Conservation (phyloP, 495 filamentous ascomycete species). For the Penicillium simplicissimum region DNA sequence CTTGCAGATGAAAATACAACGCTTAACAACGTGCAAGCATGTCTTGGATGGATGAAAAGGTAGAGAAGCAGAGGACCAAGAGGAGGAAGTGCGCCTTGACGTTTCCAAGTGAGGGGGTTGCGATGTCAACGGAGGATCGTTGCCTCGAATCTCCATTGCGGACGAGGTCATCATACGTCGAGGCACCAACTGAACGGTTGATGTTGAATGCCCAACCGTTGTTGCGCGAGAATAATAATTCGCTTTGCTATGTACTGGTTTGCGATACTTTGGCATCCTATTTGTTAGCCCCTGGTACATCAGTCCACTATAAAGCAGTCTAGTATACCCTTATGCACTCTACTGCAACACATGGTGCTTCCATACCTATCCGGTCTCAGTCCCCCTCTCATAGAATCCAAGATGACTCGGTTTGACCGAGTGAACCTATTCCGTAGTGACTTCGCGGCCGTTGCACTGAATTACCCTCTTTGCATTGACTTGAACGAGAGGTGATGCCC, state of each 20-base stretch:
- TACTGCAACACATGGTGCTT: slow-evolving; percentile 4
- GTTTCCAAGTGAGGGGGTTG: slow-evolving; percentile 12
- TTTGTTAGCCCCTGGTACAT: too few relatives aligned
- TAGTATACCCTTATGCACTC: slow-evolving; percentile 7
- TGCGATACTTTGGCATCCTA: too few relatives aligned
- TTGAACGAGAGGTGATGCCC: not conserved
- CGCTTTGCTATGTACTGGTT: slow-evolving; percentile 6
- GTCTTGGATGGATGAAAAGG: not conserved
- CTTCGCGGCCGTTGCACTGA: not conserved
- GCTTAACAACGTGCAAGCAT: not conserved
- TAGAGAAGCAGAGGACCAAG: not conserved
- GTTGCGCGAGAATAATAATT: slow-evolving; percentile 13
- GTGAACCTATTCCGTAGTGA: not conserved
- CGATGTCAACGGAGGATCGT: not conserved
- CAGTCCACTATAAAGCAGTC: not conserved
- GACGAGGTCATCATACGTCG: slow-evolving; percentile 7
- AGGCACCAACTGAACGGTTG: not conserved
- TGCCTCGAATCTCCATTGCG: not conserved
- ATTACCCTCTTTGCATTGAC: not conserved
- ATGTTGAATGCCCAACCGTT: slow-evolving; percentile 12
- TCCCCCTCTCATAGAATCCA: not conserved
- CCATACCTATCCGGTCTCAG: not conserved
- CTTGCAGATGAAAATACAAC: not conserved
- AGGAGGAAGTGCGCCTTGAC: not conserved
- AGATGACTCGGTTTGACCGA: not conserved